Conservation (phyloP, 306 rosid species). For the Canavalia gladiata region DNA sequence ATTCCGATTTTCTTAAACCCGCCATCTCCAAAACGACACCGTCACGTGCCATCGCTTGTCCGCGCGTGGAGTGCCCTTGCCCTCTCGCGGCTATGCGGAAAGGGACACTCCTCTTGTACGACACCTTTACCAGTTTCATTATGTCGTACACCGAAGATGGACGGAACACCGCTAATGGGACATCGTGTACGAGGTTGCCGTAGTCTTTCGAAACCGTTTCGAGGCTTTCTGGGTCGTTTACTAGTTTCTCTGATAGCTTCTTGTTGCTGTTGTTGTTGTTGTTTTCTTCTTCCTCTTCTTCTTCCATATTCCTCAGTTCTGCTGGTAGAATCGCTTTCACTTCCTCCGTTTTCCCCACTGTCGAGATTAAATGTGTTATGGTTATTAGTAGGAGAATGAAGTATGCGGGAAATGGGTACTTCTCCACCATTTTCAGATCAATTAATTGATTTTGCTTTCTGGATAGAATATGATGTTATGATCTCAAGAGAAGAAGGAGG, state of each 20-base stretch:
- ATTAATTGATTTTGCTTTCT: background rate
- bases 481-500: too few relatives aligned
- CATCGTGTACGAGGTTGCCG: conserved; percentile 62
- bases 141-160: conserved; percentile 67
- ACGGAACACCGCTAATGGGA: conserved; percentile 64
- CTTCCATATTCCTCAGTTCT: background rate
- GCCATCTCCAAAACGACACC: conserved; percentile 80
- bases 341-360: conserved; percentile 60
- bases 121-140: conserved; percentile 41
- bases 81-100: conserved; percentile 70
- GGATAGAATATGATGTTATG: conserved; percentile 1
- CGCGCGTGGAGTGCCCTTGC: conserved; percentile 75
- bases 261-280: too few relatives aligned
- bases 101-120: conserved; percentile 53
- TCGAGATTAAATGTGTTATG: conserved; percentile 60
- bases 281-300: background rate
- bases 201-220: conserved; percentile 64
- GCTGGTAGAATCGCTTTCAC: conserved; percentile 41
- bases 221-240: conserved; percentile 54
- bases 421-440: conserved; percentile 50
- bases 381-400: conserved; percentile 53
- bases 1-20: conserved; percentile 47
- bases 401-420: conserved; percentile 49
- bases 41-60: conserved; percentile 76
- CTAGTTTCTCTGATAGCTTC: conserved; percentile 48